Percentiles rank a stretch among this genome's conserved stretches.
Conservation (phyloP, 805 yeast species). For the Metschnikowia proteae region DNA sequence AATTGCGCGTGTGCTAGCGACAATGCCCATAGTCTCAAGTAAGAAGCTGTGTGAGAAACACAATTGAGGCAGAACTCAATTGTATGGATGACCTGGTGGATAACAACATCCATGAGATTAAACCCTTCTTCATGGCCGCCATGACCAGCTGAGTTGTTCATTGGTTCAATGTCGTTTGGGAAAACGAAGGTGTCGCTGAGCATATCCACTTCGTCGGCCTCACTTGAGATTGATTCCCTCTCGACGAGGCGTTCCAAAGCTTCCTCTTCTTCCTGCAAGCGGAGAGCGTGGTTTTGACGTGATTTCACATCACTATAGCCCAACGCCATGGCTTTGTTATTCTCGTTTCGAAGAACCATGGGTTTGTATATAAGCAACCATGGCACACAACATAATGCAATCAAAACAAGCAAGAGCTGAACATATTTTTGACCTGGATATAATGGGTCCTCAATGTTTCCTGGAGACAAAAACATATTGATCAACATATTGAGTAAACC, state of each 20-base stretch:
- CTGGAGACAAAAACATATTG: constrained; percentile 73
- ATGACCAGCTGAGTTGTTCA: constrained; percentile 25
- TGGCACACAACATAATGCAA: constrained; percentile 71
- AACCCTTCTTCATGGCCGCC: constrained; percentile 36
- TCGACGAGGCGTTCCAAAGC: constrained; percentile 14
- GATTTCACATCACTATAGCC: constrained; percentile 39
- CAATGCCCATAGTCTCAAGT: constrained; percentile 73
- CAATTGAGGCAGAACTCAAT: constrained; percentile 77
- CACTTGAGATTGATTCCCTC: constrained; percentile 1
- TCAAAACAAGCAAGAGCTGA: constrained; percentile 52
- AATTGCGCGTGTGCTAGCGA: constrained; percentile 79
- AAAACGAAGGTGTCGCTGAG: constrained; percentile 21
- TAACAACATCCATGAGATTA: constrained; percentile 63
- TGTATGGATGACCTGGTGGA: constrained; percentile 77
- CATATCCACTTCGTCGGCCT: constrained; percentile 17
- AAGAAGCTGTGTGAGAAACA: constrained; percentile 78
- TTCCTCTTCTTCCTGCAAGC: constrained; percentile 41
- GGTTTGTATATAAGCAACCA: constrained; percentile 68
- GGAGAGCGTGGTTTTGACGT: constrained; percentile 26
- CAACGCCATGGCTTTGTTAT: constrained; percentile 28
- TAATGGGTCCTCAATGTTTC: constrained; percentile 59
- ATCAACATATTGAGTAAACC: constrained; percentile 71
- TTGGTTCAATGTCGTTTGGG: constrained; percentile 38
- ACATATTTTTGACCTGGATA: constrained; percentile 62
- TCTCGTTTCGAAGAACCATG: constrained; percentile 38